phyloP scores from a whole-genome alignment of 805 yeast genomes.

The Starmerella floris region DNA sequence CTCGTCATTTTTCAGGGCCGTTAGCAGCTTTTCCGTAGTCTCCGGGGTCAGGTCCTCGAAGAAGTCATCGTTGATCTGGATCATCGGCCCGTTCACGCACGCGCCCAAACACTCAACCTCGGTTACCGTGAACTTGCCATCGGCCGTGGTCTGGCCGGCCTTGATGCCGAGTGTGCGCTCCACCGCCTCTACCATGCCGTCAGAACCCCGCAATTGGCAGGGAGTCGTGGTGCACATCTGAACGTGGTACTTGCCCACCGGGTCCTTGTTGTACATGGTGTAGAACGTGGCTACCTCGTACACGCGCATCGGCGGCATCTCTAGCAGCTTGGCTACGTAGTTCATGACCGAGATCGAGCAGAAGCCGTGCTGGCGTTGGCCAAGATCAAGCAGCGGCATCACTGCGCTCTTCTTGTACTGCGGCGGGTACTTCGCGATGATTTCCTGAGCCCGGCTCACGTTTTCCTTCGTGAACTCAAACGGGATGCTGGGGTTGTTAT shows the following conservation, averaged over 20 bases:
- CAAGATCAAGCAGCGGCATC: slow-evolving; percentile 76
- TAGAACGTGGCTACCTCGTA: slow-evolving; percentile 86
- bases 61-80: slow-evolving; percentile 70
- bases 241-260: slow-evolving; percentile 71
- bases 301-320: slow-evolving; percentile 89
- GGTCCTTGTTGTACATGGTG: slow-evolving; percentile 78
- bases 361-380: slow-evolving; percentile 78
- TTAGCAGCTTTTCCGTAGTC: slow-evolving; percentile 45
- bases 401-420: slow-evolving; percentile 80
- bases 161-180: slow-evolving; percentile 45
- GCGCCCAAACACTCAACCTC: slow-evolving; percentile 90
- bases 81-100: slow-evolving; percentile 82
- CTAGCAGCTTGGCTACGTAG: slow-evolving; percentile 70
- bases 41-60: slow-evolving; percentile 70
- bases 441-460: slow-evolving; percentile 51
- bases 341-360: slow-evolving; percentile 81
- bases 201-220: slow-evolving; percentile 73
- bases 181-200: slow-evolving; percentile 61
- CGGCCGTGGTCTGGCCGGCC: slow-evolving; percentile 68
- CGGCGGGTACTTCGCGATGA: slow-evolving; percentile 67
- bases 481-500: slow-evolving; percentile 52
- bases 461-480: slow-evolving; percentile 63
- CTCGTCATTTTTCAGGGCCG: slow-evolving; percentile 51
- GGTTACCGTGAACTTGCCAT: slow-evolving; percentile 63
- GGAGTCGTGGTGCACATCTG: slow-evolving; percentile 87